Evolutionary conservation across 257 asterid genomes (phyloP).

Genomic region (Paulownia fortunei): DNA sequence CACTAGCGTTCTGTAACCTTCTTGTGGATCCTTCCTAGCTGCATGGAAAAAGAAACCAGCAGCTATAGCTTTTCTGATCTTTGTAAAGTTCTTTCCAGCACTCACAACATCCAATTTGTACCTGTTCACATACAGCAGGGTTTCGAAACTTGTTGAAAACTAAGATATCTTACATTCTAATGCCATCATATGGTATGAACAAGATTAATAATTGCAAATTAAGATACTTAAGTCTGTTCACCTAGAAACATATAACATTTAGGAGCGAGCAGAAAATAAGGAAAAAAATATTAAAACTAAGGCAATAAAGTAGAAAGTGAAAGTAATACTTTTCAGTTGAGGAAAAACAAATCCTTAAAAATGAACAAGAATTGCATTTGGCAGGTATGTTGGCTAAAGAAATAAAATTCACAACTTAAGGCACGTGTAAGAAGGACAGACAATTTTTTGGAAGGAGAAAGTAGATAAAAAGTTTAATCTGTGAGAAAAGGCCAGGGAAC

Average conservation of each 20-base stretch:
- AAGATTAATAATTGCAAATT: constrained; percentile 1
- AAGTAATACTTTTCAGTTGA: not conserved
- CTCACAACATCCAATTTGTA: constrained; percentile 69
- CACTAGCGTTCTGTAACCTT: constrained; percentile 68
- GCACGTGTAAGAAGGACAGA: not conserved
- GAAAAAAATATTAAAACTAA: not conserved
- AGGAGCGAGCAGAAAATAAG: not conserved
- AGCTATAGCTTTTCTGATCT: constrained; percentile 75
- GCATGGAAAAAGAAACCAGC: constrained; percentile 84
- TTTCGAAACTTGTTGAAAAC: not conserved
- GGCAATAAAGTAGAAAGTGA: not conserved
- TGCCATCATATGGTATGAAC: constrained; percentile 50
- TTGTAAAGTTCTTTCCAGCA: constrained; percentile 71
- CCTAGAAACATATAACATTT: not conserved
- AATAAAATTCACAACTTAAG: not conserved
- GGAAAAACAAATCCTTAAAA: not conserved
- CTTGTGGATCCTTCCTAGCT: constrained; percentile 79
- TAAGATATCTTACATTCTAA: constrained; percentile 45
- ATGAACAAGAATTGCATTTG: not conserved
- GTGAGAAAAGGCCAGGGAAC: not conserved
- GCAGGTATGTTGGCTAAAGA: not conserved
- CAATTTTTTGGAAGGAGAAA: not conserved
- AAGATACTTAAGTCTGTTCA: constrained; percentile 36
- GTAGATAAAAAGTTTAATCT: not conserved
- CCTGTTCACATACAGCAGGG: constrained; percentile 34